Base-by-base conservation (phyloP, 1,139 yeast genomes). In the Kodamaea ohmeri region DNA sequence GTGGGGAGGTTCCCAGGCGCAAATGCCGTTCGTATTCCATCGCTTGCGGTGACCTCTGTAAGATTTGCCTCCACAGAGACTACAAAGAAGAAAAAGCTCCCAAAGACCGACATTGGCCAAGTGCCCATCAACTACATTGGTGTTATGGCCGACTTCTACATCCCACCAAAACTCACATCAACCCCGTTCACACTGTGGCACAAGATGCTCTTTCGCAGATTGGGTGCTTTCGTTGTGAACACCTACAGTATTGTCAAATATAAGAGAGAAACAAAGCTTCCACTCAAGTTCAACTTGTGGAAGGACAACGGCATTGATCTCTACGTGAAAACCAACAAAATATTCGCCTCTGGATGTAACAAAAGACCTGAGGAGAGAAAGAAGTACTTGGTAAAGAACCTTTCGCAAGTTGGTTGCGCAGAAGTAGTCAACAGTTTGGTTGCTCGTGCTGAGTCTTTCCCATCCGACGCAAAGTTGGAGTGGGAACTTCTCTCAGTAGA, bases 401-500 rank as follows among this genome's bases (percentile, higher is more conserved):
- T 70, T 78, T 39, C 73, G 78, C 34, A 68, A 12, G 53, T 55
- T 30, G 53, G 80, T 17, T 83, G 85, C 73, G 86, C 79, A 3
- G 80, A 73, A 45, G 80, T 66, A 3, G 51, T 61, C 35, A 57
- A 58, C 28, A 55, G 57, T 16, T 58, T 71, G 42, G 46, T 52
- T 18, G 54, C 53, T 27, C 74, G 45, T 73, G 86, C 6, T 52
- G 81, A 38, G 61, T 66, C 38, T 21, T 67, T 88, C 41, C 95
- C 96, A 15, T 58, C 64, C 13, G 70, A 73, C 43, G 67, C 78
- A 28, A 71, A 73, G 43, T 66, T 87, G 44, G 78, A 76, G 38
- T 89, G 97, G 97, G 83, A 85, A 51, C 68, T 89, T 38, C 63
- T 80, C 28, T 78, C 81, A 46, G 79, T 88, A 52, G 83, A 78